Base-by-base conservation (phyloP, 2,329 filamentous ascomycete species). In the Helminthosporium solani region DNA sequence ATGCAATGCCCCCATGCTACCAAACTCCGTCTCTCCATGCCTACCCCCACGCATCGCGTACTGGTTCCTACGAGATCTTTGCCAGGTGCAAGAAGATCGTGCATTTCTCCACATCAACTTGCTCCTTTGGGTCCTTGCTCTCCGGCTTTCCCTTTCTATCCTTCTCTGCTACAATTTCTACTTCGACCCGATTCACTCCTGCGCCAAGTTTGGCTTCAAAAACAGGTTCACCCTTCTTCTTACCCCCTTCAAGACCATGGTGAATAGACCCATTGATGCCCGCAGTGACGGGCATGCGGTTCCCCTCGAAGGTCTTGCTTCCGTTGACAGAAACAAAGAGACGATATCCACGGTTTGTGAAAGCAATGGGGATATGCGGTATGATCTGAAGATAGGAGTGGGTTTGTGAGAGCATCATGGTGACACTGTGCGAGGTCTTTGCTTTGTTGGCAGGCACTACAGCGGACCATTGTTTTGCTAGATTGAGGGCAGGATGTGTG, bases 71-170 rank as follows among this genome's bases (percentile, higher is more conserved):
- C 28, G 54, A 55, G 30, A 55, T 47, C 40, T 63, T 79, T 67
- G 83, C 70, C 57, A 95, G 71, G 68, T 94, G 86, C 50, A 86
- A 80, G 70, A 87, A 87, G 21, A 94, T 76, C 1, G 83, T 89
- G 46, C 90, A 78, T 58, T 86, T 86, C 73, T 96, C 90, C 52
- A 91, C 75, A 64, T 94, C 89, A 28, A 86, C 80, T 51, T 85
- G 81, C 8, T 83, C 69, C 45, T 61, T 68, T 11, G 49, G 47
- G 36, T 53, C 47, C 15, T 54, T 63, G 6, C 61, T 58, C 37
- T 65, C 60, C 7, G 49, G 27, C 35, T 56, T 47, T 33, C 50
- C 42, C 46, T 54, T 58, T 76, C 81, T 1, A 80, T 82, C 52
- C 34, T 88, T 78, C 6, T 85, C 84, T 1, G 87, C 88, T 53